phyloP scores from a whole-genome alignment of 805 yeast species.

The Starmerella cellae region DNA sequence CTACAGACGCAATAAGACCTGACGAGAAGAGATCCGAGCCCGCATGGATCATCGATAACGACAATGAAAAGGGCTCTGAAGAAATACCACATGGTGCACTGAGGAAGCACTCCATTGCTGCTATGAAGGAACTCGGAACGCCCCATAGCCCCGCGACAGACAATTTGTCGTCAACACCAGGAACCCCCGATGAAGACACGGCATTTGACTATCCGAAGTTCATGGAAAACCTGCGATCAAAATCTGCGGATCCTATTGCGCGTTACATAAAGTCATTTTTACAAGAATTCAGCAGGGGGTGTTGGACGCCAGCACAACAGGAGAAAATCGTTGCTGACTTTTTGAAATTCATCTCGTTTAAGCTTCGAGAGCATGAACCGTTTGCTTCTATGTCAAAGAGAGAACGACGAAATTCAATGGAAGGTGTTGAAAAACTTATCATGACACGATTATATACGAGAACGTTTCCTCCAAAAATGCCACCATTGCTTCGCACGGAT shows the following conservation, averaged over 20 bases:
- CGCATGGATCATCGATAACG: neutral
- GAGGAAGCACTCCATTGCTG: constrained; percentile 15
- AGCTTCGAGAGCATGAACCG: constrained; percentile 43
- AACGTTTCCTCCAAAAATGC: constrained; percentile 69
- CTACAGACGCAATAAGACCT: too few relatives aligned
- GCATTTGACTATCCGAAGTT: constrained; percentile 78
- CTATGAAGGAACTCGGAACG: constrained; percentile 2
- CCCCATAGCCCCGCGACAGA: constrained; percentile 3
- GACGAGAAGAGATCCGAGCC: neutral
- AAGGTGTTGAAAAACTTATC: constrained; percentile 83
- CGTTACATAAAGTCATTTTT: constrained; percentile 76
- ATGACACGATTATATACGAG: constrained; percentile 73
- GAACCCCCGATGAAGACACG: constrained; percentile 21
- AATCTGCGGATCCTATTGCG: constrained; percentile 77
- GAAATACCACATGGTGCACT: neutral
- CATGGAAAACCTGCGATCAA: constrained; percentile 52
- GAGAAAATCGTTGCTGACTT: constrained; percentile 66
- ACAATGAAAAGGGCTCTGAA: neutral
- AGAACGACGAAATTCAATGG: constrained; percentile 57
- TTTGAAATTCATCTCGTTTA: constrained; percentile 45
- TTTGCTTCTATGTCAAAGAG: constrained; percentile 40
- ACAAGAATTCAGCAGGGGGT: constrained; percentile 53
- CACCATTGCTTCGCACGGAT: constrained; percentile 34
- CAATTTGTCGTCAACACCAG: constrained; percentile 21
- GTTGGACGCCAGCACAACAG: constrained; percentile 69